Evolutionary conservation across 768 basidiomycete species (phyloP).

Genomic region (Pluteus cervinus): DNA sequence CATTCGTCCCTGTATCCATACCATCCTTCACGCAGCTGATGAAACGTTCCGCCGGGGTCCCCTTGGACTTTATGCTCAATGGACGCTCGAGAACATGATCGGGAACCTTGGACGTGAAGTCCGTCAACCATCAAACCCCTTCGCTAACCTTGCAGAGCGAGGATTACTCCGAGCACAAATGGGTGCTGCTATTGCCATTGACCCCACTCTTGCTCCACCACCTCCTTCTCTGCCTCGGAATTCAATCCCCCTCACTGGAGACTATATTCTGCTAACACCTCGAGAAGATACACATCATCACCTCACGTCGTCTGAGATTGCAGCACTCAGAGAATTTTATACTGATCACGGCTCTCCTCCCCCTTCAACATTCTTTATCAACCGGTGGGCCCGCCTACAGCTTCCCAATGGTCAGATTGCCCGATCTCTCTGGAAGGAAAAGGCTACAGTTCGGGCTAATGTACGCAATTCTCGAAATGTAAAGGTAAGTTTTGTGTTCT

Average conservation of each 20-base stretch:
- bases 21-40: slow-evolving; percentile 15
- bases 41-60: slow-evolving; percentile 18
- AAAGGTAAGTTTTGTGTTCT: slow-evolving; percentile 1
- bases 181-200: slow-evolving; percentile 9
- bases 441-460: neutral
- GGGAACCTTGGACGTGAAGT: slow-evolving; percentile 21
- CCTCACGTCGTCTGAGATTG: neutral
- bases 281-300: neutral
- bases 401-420: slow-evolving; percentile 17
- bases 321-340: neutral
- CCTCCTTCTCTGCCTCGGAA: too few species aligned
- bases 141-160: slow-evolving; percentile 19
- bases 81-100: slow-evolving; percentile 22
- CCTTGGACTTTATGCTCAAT: slow-evolving; percentile 17
- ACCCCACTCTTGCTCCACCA: slow-evolving; percentile 11
- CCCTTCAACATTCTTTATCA: neutral
- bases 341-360: neutral
- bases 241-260: neutral
- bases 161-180: slow-evolving; percentile 14
- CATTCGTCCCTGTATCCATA: slow-evolving; percentile 21
- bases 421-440: slow-evolving; percentile 11
- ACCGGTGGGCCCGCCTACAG: slow-evolving; percentile 11
- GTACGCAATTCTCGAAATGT: slow-evolving; percentile 7
- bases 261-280: slow-evolving; percentile 2
- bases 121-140: slow-evolving; percentile 15